Evolutionary conservation across 2,329 filamentous ascomycete species (phyloP).

Genomic region (Seiridium unicorne): DNA sequence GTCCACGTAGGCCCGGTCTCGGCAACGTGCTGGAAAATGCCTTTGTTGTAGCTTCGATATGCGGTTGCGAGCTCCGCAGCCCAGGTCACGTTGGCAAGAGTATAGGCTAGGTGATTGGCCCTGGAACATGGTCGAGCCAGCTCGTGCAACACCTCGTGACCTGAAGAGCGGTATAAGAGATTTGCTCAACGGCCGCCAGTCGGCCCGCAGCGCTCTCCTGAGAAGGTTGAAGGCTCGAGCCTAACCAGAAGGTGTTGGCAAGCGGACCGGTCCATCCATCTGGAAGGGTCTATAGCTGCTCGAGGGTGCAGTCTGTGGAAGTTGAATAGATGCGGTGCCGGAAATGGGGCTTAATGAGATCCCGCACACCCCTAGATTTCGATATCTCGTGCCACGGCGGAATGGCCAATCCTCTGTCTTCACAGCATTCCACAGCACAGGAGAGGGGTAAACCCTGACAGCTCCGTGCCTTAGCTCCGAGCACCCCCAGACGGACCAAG

Average conservation of each 20-base stretch:
- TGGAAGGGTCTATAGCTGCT: neutral
- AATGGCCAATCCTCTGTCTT: neutral
- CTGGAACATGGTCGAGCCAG: no score
- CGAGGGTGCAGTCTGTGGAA: neutral
- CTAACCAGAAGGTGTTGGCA: neutral
- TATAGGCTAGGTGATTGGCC: neutral
- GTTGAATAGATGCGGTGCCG: neutral
- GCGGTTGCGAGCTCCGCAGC: neutral
- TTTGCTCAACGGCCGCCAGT: slow-evolving; percentile 1
- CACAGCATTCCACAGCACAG: neutral
- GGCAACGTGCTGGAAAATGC: neutral
- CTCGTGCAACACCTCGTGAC: slow-evolving; percentile 2
- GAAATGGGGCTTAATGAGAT: neutral
- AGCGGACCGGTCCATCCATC: neutral
- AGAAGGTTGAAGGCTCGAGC: neutral
- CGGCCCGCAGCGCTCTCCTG: neutral
- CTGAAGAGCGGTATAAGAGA: slow-evolving; percentile 1
- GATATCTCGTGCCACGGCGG: neutral
- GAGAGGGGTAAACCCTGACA: neutral
- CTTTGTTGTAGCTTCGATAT: neutral
- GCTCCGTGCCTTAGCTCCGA: neutral
- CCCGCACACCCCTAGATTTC: neutral
- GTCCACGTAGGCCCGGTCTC: neutral
- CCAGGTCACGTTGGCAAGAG: neutral
- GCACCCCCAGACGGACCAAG: no score